Conservation (phyloP, 2,329 filamentous ascomycete species). For the Coniochaeta hoffmannii region DNA sequence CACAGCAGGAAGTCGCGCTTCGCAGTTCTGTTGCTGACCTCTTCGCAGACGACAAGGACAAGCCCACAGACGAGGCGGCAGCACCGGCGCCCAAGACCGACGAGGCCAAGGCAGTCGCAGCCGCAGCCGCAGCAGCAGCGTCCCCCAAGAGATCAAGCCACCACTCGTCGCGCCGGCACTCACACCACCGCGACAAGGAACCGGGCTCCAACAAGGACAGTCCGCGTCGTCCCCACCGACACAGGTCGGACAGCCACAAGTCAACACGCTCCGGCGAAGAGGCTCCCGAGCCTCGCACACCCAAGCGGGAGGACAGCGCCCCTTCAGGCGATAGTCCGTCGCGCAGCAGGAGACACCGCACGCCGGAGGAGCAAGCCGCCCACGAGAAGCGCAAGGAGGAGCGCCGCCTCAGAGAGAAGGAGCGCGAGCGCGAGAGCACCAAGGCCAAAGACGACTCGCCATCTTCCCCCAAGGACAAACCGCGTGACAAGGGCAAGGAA, state of each 20-base stretch:
- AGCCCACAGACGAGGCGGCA: slow-evolving; percentile 23
- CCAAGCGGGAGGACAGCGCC: slow-evolving; percentile 38
- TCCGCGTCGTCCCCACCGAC: slow-evolving; percentile 19
- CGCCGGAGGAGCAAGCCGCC: slow-evolving; percentile 40
- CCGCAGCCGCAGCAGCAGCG: slow-evolving; percentile 11
- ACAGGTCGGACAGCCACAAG: slow-evolving; percentile 28
- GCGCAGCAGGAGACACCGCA: slow-evolving; percentile 28
- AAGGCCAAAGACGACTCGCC: slow-evolving; percentile 13
- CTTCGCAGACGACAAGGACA: slow-evolving; percentile 41
- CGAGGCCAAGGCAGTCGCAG: slow-evolving; percentile 19
- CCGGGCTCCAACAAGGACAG: slow-evolving; percentile 21
- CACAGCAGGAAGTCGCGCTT: slow-evolving; percentile 29
- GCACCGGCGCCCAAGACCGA: slow-evolving; percentile 21
- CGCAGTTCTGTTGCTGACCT: slow-evolving; percentile 46
- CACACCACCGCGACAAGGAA: slow-evolving; percentile 22
- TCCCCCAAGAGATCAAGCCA: slow-evolving; percentile 31
- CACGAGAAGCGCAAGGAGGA: slow-evolving; percentile 43
- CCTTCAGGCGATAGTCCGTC: slow-evolving; percentile 28
- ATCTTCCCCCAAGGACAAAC: slow-evolving; percentile 6
- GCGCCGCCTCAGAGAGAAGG: slow-evolving; percentile 27
- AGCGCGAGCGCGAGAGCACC: slow-evolving; percentile 15
- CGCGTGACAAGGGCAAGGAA: slow-evolving; percentile 13
- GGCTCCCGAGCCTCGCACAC: slow-evolving; percentile 22
- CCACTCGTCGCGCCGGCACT: slow-evolving; percentile 29
- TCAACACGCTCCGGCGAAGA: slow-evolving; percentile 21